phyloP scores from a whole-genome alignment of 2,329 filamentous ascomycete genomes.

The Xylaria sp. region DNA sequence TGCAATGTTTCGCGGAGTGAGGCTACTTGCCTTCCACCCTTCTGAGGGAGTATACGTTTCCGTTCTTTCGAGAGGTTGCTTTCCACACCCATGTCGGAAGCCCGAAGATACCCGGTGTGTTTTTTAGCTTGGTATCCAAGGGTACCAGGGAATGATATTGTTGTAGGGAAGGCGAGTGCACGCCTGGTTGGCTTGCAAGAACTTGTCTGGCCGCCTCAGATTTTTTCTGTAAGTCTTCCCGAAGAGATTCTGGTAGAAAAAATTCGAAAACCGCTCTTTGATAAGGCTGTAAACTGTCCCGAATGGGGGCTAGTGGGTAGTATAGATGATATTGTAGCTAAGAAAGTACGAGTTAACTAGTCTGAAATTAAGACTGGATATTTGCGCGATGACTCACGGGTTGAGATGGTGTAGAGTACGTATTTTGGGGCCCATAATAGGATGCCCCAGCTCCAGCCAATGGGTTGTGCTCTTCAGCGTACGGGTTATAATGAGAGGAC shows the following conservation, averaged over 20 bases:
- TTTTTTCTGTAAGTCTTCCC: conserved; percentile 91
- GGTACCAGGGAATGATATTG: conserved; percentile 94
- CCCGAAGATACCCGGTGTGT: conserved; percentile 82
- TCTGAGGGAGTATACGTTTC: conserved; percentile 86
- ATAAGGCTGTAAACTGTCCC: conserved; percentile 81
- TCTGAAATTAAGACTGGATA: conserved; percentile 14
- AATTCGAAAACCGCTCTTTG: conserved; percentile 90
- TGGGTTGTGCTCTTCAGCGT: conserved; percentile 75
- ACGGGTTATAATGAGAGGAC: conserved; percentile 74
- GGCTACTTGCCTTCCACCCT: conserved; percentile 75
- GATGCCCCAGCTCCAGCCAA: conserved; percentile 67
- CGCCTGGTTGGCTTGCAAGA: conserved; percentile 72
- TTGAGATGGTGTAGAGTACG: conserved; percentile 65
- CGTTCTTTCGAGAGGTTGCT: conserved; percentile 87
- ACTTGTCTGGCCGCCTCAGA: conserved; percentile 86
- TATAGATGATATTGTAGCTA: conserved; percentile 93
- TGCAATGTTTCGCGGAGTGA: neutral
- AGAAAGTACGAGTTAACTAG: conserved; percentile 33
- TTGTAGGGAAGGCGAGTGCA: conserved; percentile 80
- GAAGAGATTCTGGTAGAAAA: conserved; percentile 86
- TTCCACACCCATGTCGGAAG: conserved; percentile 97
- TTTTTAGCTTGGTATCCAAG: conserved; percentile 82
- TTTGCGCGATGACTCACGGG: conserved; percentile 60
- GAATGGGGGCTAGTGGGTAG: conserved; percentile 80
- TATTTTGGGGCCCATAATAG: conserved; percentile 72